Percentiles rank a stretch among this genome's conserved stretches.
phyloP scores from a whole-genome alignment of 2,329 filamentous ascomycete species.

The Alternaria gaisen region DNA sequence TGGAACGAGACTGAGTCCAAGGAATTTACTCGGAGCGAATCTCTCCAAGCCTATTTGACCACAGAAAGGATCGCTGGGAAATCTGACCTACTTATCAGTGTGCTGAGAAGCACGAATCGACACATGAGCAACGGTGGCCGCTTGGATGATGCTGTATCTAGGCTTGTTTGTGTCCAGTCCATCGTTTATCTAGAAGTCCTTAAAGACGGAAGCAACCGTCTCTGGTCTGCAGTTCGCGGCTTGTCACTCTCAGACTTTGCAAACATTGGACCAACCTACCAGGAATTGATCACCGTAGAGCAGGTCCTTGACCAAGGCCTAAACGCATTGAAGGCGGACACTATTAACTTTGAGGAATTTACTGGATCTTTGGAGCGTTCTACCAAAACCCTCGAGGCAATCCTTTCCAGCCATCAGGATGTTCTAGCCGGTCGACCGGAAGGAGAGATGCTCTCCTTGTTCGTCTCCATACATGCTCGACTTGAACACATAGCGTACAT shows the following conservation, averaged over 20 bases:
- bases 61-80: conserved; percentile 93
- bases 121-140: conserved; percentile 72
- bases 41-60: conserved; percentile 84
- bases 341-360: conserved; percentile 84
- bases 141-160: conserved; percentile 80
- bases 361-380: conserved; percentile 76
- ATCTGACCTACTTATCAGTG: conserved; percentile 55
- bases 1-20: conserved; percentile 63
- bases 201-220: conserved; percentile 81
- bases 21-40: conserved; percentile 74
- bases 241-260: conserved; percentile 82
- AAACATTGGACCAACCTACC: conserved; percentile 79
- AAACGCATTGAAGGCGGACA: conserved; percentile 81
- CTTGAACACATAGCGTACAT: conserved; percentile 31
- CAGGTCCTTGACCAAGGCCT: conserved; percentile 88
- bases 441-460: conserved; percentile 35
- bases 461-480: conserved; percentile 32
- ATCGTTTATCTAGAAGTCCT: conserved; percentile 89
- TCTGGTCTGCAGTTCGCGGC: conserved; percentile 79
- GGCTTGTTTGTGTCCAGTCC: conserved; percentile 70
- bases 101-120: conserved; percentile 53
- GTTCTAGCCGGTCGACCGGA: conserved; percentile 32
- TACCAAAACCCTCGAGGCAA: conserved; percentile 30
- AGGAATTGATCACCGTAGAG: conserved; percentile 92
- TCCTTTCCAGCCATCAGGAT: conserved; percentile 25